Evolutionary conservation across 306 rosid genomes (phyloP).

Genomic region (Rosa multiflora): DNA sequence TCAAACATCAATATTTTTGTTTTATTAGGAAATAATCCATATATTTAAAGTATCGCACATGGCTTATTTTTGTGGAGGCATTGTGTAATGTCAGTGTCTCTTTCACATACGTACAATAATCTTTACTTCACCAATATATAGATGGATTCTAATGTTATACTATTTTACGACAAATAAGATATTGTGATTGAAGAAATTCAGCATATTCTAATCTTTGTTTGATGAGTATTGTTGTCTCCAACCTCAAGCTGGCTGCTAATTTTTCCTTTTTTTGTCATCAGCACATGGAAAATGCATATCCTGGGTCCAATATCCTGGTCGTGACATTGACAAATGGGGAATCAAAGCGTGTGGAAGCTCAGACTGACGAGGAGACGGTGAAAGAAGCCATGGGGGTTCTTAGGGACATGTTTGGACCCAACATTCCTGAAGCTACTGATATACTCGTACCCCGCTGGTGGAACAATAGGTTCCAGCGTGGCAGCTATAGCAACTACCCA

Average conservation of each 20-base stretch:
- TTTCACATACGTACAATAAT: conserved; percentile 1
- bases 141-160: conserved; percentile 26
- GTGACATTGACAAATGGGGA: conserved; percentile 95
- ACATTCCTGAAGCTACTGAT: conserved; percentile 73
- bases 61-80: conserved; percentile 18
- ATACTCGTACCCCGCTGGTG: conserved; percentile 94
- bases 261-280: conserved; percentile 43
- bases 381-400: conserved; percentile 89
- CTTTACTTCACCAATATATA: conserved; percentile 8
- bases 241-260: conserved; percentile 30
- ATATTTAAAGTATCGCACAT: conserved; percentile 15
- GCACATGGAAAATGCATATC: conserved; percentile 98
- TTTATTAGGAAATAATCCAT: conserved; percentile 17
- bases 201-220: conserved; percentile 15
- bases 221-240: conserved; percentile 16
- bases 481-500: conserved; percentile 96
- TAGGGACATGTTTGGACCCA: conserved; percentile 78
- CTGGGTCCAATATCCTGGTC: conserved; percentile 90
- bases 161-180: conserved; percentile 18
- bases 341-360: conserved; percentile 96
- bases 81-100: conserved; percentile 27
- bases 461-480: conserved; percentile 86
- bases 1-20: conserved; percentile 16
- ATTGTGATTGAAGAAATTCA: conserved; percentile 19
- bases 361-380: conserved; percentile 66